Percentiles rank a stretch among this genome's conserved stretches.
phyloP scores from a whole-genome alignment of 1,139 yeast species.

The Blastobotrys malaysiensis region DNA sequence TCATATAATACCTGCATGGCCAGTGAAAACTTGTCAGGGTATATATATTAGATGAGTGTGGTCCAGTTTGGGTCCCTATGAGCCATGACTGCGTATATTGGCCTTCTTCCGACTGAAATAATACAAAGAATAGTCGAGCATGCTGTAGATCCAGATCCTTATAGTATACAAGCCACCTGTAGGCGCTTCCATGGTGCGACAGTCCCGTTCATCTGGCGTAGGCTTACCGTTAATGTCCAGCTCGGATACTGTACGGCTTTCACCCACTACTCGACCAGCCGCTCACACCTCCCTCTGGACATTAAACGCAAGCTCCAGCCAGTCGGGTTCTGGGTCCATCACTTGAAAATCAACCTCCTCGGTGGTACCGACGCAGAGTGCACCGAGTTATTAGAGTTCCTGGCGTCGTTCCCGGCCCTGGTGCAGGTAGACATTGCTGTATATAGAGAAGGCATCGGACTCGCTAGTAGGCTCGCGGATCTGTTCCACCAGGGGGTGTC shows the following conservation, averaged over 20 bases:
- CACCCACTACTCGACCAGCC: not conserved
- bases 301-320: not conserved
- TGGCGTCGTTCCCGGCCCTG: not conserved
- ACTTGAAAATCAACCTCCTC: not conserved
- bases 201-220: not conserved
- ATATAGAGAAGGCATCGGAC: not conserved
- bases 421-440: not conserved
- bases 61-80: not conserved
- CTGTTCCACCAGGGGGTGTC: not conserved
- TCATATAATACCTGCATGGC: no score
- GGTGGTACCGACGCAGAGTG: not conserved
- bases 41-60: not conserved
- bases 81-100: not conserved
- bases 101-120: not conserved
- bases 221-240: not conserved
- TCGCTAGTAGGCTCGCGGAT: not conserved
- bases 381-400: not conserved
- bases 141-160: not conserved
- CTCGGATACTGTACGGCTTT: not conserved
- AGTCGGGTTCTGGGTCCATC: not conserved
- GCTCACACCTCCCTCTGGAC: not conserved
- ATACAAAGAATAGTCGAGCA: not conserved
- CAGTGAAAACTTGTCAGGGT: not conserved
- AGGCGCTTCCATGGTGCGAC: not conserved
- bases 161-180: not conserved